Conservation (phyloP, 2,329 filamentous ascomycete species). For the Verticillium zaregamsianum region DNA sequence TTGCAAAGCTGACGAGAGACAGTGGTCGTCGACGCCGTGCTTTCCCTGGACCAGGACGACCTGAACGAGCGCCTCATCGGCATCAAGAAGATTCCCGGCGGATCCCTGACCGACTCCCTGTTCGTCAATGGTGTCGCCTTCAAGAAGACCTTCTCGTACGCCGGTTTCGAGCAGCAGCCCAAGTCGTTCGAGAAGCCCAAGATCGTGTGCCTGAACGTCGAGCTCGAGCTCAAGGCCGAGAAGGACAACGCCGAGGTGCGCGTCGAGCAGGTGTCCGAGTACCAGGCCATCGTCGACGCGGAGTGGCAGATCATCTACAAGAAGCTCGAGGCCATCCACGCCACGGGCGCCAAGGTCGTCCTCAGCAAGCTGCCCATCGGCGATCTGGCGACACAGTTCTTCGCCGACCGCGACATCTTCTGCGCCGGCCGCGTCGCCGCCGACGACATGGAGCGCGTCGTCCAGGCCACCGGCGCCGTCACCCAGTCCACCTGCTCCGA, state of each 20-base stretch:
- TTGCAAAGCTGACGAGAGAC: slow-evolving; percentile 12
- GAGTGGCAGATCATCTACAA: slow-evolving; percentile 99
- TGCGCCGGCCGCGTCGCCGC: slow-evolving; percentile 89
- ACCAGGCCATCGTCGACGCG: slow-evolving; percentile 97
- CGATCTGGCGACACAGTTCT: slow-evolving; percentile 95
- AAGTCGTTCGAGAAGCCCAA: slow-evolving; percentile 93
- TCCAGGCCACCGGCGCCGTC: slow-evolving; percentile 88
- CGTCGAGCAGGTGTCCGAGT: slow-evolving; percentile 97
- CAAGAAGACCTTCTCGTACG: slow-evolving; percentile 99
- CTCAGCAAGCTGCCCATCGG: slow-evolving; percentile 96
- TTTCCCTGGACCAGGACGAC: slow-evolving; percentile 93
- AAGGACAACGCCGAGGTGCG: slow-evolving; percentile 99
- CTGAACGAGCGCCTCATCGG: slow-evolving; percentile 97
- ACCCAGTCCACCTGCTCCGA: slow-evolving; percentile 96
- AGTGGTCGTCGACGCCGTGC: slow-evolving; percentile 98
- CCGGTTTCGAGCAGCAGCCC: slow-evolving; percentile 98
- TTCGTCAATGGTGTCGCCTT: slow-evolving; percentile 98
- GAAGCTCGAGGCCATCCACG: slow-evolving; percentile 92
- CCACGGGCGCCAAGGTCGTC: slow-evolving; percentile 95
- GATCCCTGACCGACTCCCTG: slow-evolving; percentile 90
- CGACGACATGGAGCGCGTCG: slow-evolving; percentile 93
- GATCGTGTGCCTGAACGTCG: slow-evolving; percentile 96
- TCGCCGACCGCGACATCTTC: slow-evolving; percentile 97
- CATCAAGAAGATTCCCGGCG: slow-evolving; percentile 96
- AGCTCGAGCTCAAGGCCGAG: slow-evolving; percentile 96